Evolutionary conservation across 108 stramenopile species (phyloP), one percentile per base, ranked within the genome.

Genomic region (Schizochytrium sp.): DNA sequence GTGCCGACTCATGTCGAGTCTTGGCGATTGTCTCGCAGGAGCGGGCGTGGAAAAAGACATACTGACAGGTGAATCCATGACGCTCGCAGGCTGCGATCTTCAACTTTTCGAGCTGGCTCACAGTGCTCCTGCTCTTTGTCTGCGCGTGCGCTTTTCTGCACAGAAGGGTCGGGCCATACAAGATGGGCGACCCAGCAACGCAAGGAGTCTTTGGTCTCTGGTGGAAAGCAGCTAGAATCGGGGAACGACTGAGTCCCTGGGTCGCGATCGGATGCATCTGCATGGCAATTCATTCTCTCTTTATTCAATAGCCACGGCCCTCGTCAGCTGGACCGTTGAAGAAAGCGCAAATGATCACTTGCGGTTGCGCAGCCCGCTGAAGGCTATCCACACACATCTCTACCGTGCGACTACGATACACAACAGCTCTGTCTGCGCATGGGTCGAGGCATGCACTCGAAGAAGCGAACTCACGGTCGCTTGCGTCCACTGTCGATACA

Each of bases 81-180:
- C 34, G 55, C 55, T 69, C 60, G 76, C 57, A 92, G 97, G 94
- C 96, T 57, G 98, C 97, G 6, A 95, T 98, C 43, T 98, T 98
- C 88, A 95, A 97, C 87, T 97, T 98, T 90, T 93, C 95, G 16
- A 96, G 95, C 90, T 93, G 98, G n/a, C 89, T 98, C 53, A 97
- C 96, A 63, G 96, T 97, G 28, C 48, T 98, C 18, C 89, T 98
- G 41, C 93, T 98, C 58, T 72, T 97, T 87, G 97, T 98, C 87
- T 97, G 97, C 91, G 96, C 97, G 12, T 96, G 96, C 87, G 94
- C 97, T 5, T 98, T 97, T 90, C 89, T 98, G n/a, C 90, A 57
- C 47, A 41, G 90, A 44, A 44, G 4, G 18, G 44, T 60, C 5
- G 90, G 87, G 87, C 87, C 41, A 10, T 43, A 60, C 29, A 60